Evolutionary conservation across 805 yeast genomes (phyloP).

Genomic region (Jamesozyma lodderae): DNA sequence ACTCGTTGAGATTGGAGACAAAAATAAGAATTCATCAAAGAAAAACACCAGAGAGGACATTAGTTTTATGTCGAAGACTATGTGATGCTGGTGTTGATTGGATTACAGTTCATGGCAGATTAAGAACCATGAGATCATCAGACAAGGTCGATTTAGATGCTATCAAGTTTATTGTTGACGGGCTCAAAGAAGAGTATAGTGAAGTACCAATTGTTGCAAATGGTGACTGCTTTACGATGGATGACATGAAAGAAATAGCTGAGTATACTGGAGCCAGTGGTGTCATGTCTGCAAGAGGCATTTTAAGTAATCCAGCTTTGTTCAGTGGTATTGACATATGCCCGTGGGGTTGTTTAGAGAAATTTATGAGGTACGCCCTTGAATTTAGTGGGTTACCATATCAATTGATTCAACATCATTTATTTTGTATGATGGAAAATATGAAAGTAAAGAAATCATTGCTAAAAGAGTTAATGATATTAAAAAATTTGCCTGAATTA

Average conservation of each 20-base stretch:
- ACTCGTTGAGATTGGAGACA: constrained; percentile 69
- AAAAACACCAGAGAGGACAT: constrained; percentile 48
- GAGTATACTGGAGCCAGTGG: constrained; percentile 74
- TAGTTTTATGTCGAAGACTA: constrained; percentile 58
- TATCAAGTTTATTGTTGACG: constrained; percentile 51
- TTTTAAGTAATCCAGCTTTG: constrained; percentile 76
- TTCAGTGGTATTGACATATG: constrained; percentile 66
- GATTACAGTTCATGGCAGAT: constrained; percentile 90
- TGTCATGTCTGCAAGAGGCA: constrained; percentile 91
- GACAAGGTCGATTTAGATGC: constrained; percentile 79
- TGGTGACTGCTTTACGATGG: constrained; percentile 77
- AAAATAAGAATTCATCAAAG: constrained; percentile 84
- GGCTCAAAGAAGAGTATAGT: constrained; percentile 15
- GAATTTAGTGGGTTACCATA: constrained; percentile 74
- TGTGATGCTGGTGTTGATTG: constrained; percentile 88
- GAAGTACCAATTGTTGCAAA: constrained; percentile 89
- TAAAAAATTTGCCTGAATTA: constrained; percentile 49
- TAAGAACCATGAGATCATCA: constrained; percentile 75
- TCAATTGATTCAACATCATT: constrained; percentile 76
- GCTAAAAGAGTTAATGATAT: constrained; percentile 56
- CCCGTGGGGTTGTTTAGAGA: constrained; percentile 89
- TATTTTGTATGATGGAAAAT: constrained; percentile 72
- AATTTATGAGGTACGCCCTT: constrained; percentile 68
- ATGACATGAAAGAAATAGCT: constrained; percentile 57
- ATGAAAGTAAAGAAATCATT: constrained; percentile 38